Base-by-base conservation (phyloP, 345 rosid genomes). In the Syzygium oleosum region DNA sequence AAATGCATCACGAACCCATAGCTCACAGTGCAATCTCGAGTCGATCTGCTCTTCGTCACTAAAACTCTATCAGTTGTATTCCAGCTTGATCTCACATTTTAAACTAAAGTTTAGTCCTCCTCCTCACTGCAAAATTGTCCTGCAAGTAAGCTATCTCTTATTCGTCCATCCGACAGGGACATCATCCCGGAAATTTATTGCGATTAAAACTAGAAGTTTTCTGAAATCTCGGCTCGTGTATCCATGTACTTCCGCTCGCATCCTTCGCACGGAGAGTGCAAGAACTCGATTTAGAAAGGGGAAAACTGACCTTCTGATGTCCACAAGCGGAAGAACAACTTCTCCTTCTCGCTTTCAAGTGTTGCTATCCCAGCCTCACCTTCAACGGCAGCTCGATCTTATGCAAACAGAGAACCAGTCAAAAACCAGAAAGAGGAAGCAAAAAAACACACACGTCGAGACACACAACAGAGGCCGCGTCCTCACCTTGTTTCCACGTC, bases 371-470 rank as follows among this genome's bases (percentile, higher is more conserved):
- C 93, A 21, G 38, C 59, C 52, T 34, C 59, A 88, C 73, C 65
- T 91, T 96, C 99, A 89, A 95, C 91, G 88, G 93, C 94, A 88
- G 51, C 93, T 93, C 93, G 99, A 94, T 97, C 99, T 96, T 96
- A 93, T 92, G 86, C 87, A 51, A 52, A 88, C 87, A 88, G 79
- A 91, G 65, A 87, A 88, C 90, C 90, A 88, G 86, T 79, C 90
- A 87, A 90, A 87, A 84, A 10, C 85, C 53, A 17, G 53, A 53
- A 51, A 4, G 56, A 51, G 23, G 63, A 86, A 51, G 53, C 77
- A 54, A 54, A 41, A 41, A 41, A 41, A 41, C 43, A 54, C 13
- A 51, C 38, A 77, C 88, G 84, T 8, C 55, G 59, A 12, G 41
- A 41, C 43, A 59, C 31, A 19, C 43, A 58, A 5, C 59, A 84